Evolutionary conservation across 768 basidiomycete species (phyloP).

Genomic region (Ephemerocybe angulata): DNA sequence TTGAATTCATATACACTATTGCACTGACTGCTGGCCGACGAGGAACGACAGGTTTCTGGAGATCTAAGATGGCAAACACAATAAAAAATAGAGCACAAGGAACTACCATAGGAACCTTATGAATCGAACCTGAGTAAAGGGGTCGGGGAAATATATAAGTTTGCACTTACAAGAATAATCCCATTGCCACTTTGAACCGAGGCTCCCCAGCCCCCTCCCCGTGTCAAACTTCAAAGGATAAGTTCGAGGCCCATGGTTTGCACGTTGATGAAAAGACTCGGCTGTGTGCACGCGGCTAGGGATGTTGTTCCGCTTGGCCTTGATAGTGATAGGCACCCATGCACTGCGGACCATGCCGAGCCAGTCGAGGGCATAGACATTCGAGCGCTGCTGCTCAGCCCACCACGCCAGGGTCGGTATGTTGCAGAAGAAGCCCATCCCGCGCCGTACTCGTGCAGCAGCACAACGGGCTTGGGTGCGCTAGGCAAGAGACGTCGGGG

Average conservation of each 20-base stretch:
- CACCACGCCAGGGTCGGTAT: slow-evolving; percentile 69
- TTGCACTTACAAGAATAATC: too few relatives aligned
- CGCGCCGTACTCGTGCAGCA: slow-evolving; percentile 92
- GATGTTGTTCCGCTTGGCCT: slow-evolving; percentile 64
- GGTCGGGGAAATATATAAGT: too few relatives aligned
- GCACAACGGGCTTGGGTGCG: slow-evolving; percentile 71
- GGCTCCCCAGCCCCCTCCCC: too few relatives aligned
- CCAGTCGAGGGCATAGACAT: slow-evolving; percentile 91
- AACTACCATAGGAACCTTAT: too few relatives aligned
- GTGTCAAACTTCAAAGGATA: too few relatives aligned
- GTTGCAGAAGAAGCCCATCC: slow-evolving; percentile 86
- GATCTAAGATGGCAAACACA: too few relatives aligned
- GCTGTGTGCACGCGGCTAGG: slow-evolving; percentile 74
- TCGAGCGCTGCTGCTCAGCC: slow-evolving; percentile 60
- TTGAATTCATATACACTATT: too few relatives aligned
- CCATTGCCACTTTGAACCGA: too few relatives aligned
- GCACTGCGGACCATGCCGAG: slow-evolving; percentile 94
- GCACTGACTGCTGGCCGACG: too few relatives aligned
- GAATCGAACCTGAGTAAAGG: too few relatives aligned
- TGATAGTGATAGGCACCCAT: slow-evolving; percentile 73
- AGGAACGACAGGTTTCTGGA: too few relatives aligned
- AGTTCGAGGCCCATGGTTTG: slow-evolving; percentile 71
- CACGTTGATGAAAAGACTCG: slow-evolving; percentile 86
- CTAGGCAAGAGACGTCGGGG: slow-evolving; percentile 34
- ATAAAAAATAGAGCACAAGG: too few relatives aligned